A percentile compares a stretch with the other conserved stretches of the same genome.
Conservation (phyloP, 768 basidiomycete genomes). For the Mycena galopus region DNA sequence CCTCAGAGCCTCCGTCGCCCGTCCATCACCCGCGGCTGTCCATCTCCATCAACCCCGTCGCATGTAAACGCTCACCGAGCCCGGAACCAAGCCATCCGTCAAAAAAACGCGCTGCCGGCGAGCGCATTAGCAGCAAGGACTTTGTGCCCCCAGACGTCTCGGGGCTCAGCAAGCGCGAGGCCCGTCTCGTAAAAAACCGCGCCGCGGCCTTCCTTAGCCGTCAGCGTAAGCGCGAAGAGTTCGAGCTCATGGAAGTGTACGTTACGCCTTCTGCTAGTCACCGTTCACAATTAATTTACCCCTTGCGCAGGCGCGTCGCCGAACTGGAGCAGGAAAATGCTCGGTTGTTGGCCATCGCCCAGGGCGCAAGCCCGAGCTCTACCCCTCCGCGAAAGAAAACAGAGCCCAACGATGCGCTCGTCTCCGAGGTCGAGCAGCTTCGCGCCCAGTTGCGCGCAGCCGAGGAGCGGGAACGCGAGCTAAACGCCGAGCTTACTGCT, state of each 20-base stretch:
- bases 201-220: conserved; percentile 93
- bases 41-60: conserved; percentile 51
- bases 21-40: conserved; percentile 47
- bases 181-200: conserved; percentile 91
- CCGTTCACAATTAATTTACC: conserved; percentile 26
- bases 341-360: conserved; percentile 72
- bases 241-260: conserved; percentile 91
- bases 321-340: conserved; percentile 90
- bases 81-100: conserved; percentile 54
- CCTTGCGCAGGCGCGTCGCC: conserved; percentile 74
- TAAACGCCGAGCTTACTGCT: conserved; percentile 70
- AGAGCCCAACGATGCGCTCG: conserved; percentile 53
- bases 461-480: conserved; percentile 75
- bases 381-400: conserved; percentile 45
- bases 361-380: conserved; percentile 47
- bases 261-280: conserved; percentile 49
- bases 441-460: conserved; percentile 73
- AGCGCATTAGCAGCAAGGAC: conserved; percentile 77
- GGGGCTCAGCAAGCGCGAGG: conserved; percentile 91
- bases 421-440: conserved; percentile 76
- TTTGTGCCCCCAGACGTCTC: conserved; percentile 91
- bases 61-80: conserved; percentile 61
- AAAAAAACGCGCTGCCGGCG: conserved; percentile 61
- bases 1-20: conserved; percentile 50
- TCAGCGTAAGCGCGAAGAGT: conserved; percentile 93